phyloP scores from a whole-genome alignment of 2,329 filamentous ascomycete species.

The Fusarium longipes region DNA sequence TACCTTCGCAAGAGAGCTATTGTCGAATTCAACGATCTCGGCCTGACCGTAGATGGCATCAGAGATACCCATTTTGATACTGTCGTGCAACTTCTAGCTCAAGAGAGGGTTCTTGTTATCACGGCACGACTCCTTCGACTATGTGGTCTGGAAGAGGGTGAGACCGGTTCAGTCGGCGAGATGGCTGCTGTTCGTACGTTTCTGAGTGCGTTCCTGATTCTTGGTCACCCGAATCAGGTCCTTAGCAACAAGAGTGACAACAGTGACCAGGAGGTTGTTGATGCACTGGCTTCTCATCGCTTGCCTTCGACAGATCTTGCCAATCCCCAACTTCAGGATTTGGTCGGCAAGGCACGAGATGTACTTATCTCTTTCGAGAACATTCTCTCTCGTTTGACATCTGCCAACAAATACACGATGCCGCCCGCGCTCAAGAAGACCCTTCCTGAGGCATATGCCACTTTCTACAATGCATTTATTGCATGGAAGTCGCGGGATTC shows the following conservation, averaged over 20 bases:
- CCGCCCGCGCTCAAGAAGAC: conserved; percentile 70
- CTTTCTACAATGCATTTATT: conserved; percentile 82
- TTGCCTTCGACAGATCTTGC: conserved; percentile 60
- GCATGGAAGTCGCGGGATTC: conserved; percentile 87
- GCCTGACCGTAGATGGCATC: conserved; percentile 76
- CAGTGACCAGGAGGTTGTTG: conserved; percentile 65
- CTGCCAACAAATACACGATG: conserved; percentile 74
- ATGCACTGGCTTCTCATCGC: conserved; percentile 45
- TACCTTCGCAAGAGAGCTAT: conserved; percentile 68
- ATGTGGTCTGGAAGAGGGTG: conserved; percentile 75
- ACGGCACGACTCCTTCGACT: conserved; percentile 76
- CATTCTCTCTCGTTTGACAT: conserved; percentile 72
- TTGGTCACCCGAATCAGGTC: conserved; percentile 82
- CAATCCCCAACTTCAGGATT: conserved; percentile 73
- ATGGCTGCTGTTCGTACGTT: conserved; percentile 81
- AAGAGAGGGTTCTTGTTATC: conserved; percentile 71
- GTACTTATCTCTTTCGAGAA: conserved; percentile 82
- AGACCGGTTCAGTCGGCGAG: conserved; percentile 70
- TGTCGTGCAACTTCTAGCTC: conserved; percentile 75
- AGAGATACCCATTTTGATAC: conserved; percentile 77
- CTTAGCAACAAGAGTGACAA: conserved; percentile 78
- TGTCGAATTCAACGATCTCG: conserved; percentile 72
- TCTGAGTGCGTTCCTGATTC: conserved; percentile 81
- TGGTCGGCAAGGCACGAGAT: conserved; percentile 82
- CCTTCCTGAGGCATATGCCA: conserved; percentile 76